phyloP scores from a whole-genome alignment of 345 rosid species.

The sweet orange (Citrus sinensis) region DVS_A1.0 CM039166.1:22155501-22156000 shows the following conservation, averaged over 20 bases:
- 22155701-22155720: constrained; percentile 87
- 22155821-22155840: not conserved
- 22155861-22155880: not conserved
- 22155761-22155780: not conserved
- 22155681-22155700: constrained; percentile 97
- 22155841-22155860: not conserved
- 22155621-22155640: constrained; percentile 12
- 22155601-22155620: not conserved
- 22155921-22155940: constrained; percentile 70
- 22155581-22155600: not conserved
- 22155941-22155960: constrained; percentile 88
- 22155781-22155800: not conserved
- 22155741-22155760: constrained; percentile 55
- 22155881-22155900: constrained; percentile 19
- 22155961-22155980: constrained; percentile 68
- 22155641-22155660: constrained; percentile 59
- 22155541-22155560: not conserved
- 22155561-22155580: not conserved
- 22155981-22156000: constrained; percentile 74
- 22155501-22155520: not conserved
- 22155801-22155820: not conserved
- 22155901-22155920: constrained; percentile 79
- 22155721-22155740: constrained; percentile 71
- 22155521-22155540: not conserved
- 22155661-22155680: constrained; percentile 90